Evolutionary conservation across 208 protist genomes (phyloP), one percentile per base, ranked within the genome.

Genomic region (Naegleria lovaniensis): DNA sequence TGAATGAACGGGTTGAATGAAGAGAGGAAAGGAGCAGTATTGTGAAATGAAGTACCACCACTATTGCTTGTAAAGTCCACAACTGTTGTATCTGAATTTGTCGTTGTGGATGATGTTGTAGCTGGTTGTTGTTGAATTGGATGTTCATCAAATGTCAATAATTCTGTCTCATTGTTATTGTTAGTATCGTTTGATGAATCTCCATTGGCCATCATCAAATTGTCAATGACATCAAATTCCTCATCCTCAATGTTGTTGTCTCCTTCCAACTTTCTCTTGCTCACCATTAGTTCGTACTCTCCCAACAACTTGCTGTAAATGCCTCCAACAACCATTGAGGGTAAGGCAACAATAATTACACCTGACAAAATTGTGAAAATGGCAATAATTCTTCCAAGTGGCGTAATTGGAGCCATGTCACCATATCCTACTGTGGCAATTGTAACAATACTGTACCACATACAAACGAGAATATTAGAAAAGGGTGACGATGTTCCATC

Each of bases 401-500:
- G 38, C 3, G 88, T 91, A 38, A n/a, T 59, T 16, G 90, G 90
- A 83, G 90, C 88, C 33, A 91, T 58, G 43, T 92, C 90, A 33
- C 90, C 90, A 85, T 92, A 92, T 15, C 90, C 90, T 7, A 91
- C 33, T 83, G 90, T 92, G n/a, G 88, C 85, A 40, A 92, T 40
- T 29, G 88, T 92, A 33, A 92, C 90, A 75, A 92, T 55, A 40
- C 88, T 88, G 25, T 33, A 92, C 90, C 90, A 92, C n/a, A 75
- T 51, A 40, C 51, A 41, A 83, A 87, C 36, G 13, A 88, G n/a
- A 83, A 92, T 92, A 19, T 43, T 89, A 38, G 22, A 39, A 58
- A 92, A 92, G 11, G 88, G 88, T 29, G 48, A 85, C 3, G 29
- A 15, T 43, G 84, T 85, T 0, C 79, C 51, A 85, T 89, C 76